Percentiles rank a stretch among this genome's conserved stretches.
These are phyloP conservation scores for Anacardium occidentale DNA, from an alignment of 345 rosid genomes.

Conservation along the genomic window DNA sequence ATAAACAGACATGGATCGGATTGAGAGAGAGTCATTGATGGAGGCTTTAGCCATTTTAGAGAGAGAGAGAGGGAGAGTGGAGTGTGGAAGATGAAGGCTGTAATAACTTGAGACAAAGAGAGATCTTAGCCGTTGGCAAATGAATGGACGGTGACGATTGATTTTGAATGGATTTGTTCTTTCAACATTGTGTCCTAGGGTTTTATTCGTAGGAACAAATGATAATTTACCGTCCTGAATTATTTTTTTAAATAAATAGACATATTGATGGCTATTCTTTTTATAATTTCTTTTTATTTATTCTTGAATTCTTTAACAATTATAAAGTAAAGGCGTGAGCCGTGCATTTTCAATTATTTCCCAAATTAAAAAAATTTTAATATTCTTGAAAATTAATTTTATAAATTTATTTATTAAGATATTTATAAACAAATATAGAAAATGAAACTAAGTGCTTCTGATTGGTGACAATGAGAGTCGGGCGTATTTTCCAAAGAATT, in stretches of 20 bases:
- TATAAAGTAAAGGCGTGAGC: no score
- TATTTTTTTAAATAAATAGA: not conserved
- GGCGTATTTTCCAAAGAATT: no score
- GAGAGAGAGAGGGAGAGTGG: conserved; percentile 7
- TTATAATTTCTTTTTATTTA: not conserved
- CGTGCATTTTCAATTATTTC: no score
- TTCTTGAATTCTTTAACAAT: not conserved
- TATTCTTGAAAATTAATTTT: no score
- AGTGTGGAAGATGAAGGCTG: conserved; percentile 31
- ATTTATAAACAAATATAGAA: no score
- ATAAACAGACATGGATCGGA: not conserved
- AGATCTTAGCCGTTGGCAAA: conserved; percentile 35
- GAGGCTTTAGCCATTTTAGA: conserved; percentile 21
- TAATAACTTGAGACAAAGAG: conserved; percentile 37
- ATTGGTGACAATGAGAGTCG: no score
- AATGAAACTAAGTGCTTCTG: no score
- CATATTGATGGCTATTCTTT: not conserved
- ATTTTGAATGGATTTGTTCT: conserved; percentile 31
- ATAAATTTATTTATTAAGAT: no score
- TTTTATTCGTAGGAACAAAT: conserved; percentile 31
- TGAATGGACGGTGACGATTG: conserved; percentile 34
- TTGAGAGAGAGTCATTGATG: not conserved
- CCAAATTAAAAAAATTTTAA: no score
- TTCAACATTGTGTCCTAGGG: conserved; percentile 37
- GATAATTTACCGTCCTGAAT: not conserved